Conservation (phyloP, 352 stramenopile genomes). For the Globisporangium parvum region DNA sequence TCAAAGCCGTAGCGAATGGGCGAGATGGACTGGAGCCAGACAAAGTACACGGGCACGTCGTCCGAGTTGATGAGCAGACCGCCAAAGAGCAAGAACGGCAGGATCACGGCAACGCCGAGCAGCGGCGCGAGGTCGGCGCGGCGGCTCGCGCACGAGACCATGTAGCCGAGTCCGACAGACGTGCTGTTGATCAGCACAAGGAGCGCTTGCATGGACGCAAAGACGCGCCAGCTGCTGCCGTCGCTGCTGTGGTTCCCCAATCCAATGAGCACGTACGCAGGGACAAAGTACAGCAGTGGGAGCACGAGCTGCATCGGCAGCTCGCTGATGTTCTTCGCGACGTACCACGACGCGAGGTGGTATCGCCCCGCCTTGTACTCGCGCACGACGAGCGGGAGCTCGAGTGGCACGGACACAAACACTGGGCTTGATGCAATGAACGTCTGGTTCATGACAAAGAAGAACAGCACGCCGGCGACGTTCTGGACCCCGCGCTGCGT, state of each 20-base stretch:
- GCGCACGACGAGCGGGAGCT: constrained; percentile 35
- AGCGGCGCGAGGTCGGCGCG: constrained; percentile 27
- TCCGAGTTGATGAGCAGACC: constrained; percentile 38
- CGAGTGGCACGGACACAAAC: constrained; percentile 32
- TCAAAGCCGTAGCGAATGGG: constrained; percentile 44
- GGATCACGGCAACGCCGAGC: constrained; percentile 26
- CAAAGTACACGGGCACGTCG: constrained; percentile 33
- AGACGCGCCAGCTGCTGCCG: no score
- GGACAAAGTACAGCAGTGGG: constrained; percentile 32
- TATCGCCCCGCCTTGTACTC: constrained; percentile 37
- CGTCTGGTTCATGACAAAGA: constrained; percentile 33
- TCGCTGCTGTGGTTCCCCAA: constrained; percentile 12
- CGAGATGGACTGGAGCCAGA: constrained; percentile 42
- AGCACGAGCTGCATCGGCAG: constrained; percentile 38
- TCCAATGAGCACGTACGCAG: constrained; percentile 34
- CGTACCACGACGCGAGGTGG: constrained; percentile 33
- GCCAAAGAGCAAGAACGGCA: constrained; percentile 41
- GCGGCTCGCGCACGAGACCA: constrained; percentile 30
- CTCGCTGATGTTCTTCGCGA: constrained; percentile 47
- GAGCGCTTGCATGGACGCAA: constrained; percentile 1
- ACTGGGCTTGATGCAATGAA: constrained; percentile 24
- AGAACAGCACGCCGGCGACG: constrained; percentile 42
- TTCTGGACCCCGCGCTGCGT: constrained; percentile 38
- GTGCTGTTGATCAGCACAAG: constrained; percentile 31
- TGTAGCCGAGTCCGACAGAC: constrained; percentile 31